Base-by-base conservation (phyloP, 1,284 basidiomycete species). In the Tilletia caries region DNA sequence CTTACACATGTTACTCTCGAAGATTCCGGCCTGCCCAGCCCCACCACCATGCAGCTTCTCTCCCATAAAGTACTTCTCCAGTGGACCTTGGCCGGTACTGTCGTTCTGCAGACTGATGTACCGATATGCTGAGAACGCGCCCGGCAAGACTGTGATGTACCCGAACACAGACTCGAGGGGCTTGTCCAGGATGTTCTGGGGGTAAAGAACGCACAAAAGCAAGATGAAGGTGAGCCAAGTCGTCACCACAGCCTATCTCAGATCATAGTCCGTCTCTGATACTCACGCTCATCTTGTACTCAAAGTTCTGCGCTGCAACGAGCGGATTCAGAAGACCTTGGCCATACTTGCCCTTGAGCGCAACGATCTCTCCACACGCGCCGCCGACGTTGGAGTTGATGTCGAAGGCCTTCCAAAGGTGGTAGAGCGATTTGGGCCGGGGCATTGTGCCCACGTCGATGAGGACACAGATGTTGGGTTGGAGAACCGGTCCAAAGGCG, bases 361-460 rank as follows among this genome's bases (percentile, higher is more conserved):
- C 92, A 32, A 95, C 92, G 67, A 96, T 95, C 68, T 96, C 94
- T n/a, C 94, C 94, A 80, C 93, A 96, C 3, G 95, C 95, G 33
- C 95, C 95, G 0, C 93, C 95, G 41, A 96, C 92, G 75, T 95
- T 95, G 33, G 91, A 92, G 84, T 96, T 94, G 84, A 94, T 91
- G 82, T 97, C 94, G 74, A 98, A 97, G 3, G 92, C 91, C 84
- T 97, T 96, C 95, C 95, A 97, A 12, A 98, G 86, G 79, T 96
- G 92, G 83, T 97, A 98, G 79, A 97, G 95, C 44, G 73, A 73
- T 15, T 71, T 68, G 2, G 76, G 67, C 27, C 79, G 50, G 0
- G 95, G 95, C 87, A 91, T 90, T 0, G 95, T 98, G 1, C 95
- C 95, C 25, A 96, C 94, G 79, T 98, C 95, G 54, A 98, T 89